Base-by-base conservation (phyloP, 2,329 filamentous ascomycete genomes). In the Dothiorella sarmentorum region DNA sequence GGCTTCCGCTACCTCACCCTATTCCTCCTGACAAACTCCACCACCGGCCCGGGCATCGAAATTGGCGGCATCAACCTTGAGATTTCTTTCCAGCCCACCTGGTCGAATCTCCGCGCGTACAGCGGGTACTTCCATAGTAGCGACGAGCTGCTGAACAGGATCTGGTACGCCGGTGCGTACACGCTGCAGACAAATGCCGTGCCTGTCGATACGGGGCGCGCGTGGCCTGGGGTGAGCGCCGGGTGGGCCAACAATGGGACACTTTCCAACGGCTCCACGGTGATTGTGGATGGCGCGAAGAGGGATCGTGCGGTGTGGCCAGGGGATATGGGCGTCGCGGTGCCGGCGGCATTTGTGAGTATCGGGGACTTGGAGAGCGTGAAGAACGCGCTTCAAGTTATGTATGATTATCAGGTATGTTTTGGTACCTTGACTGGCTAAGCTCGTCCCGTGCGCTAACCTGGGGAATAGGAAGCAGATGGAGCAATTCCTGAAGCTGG, bases 1-100 rank as follows among this genome's bases (percentile, higher is more conserved):
- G 80, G 80, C 0, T 83, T 83, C 63, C 73, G 80, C 17, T 83
- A 83, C 61, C 65, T 83, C 61, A 82, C 78, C 0, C 59, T 78
- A 9, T 79, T 79, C 59, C 68, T 79, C 37, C 62, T 76, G 3
- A 72, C 70, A 2, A 66, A 67, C 5, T 65, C 68, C 13, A 68
- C 70, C 15, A 64, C 65, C 2, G 5, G 24, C 3, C 10, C 44
- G 5, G 74, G 72, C 7, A 64, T 80, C 3, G 62, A 66, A 0
- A 64, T 80, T 26, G 66, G 69, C 0, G 67, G 75, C 47, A 64
- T 80, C 9, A 67, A 63, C 40, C 62, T 80, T 18, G 77, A 80
- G 33, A 71, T 81, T 35, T 71, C 68, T 3, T 80, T 81, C 53
- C 76, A 80, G 56, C 79, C 79, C 1, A 80, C 78, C 0, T 80